phyloP scores from a whole-genome alignment of 441 rosid genomes.

The Bruguiera hainesii region DNA sequence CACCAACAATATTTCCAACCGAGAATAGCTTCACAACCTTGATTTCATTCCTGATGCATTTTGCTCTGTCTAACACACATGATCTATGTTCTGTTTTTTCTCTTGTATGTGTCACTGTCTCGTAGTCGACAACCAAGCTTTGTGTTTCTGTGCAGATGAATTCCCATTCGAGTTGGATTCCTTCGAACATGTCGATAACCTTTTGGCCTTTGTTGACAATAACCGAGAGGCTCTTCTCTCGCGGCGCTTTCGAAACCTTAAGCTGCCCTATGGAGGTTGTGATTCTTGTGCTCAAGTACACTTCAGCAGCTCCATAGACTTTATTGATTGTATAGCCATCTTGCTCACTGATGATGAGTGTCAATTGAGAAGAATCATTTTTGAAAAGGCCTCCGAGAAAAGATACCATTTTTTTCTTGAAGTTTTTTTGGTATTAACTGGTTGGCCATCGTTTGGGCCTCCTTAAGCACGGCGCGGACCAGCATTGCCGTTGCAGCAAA shows the following conservation, averaged over 20 bases:
- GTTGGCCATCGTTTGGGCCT: too few relatives aligned
- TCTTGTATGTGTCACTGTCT: background rate
- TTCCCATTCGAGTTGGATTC: constrained; percentile 22
- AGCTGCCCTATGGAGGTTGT: constrained; percentile 16
- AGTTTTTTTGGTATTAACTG: too few relatives aligned
- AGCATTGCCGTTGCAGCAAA: too few relatives aligned
- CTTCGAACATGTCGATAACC: constrained; percentile 24
- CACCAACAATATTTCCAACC: constrained; percentile 9
- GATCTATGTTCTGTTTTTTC: constrained; percentile 16
- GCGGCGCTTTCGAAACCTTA: constrained; percentile 21
- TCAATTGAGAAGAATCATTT: too few relatives aligned
- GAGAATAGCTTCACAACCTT: constrained; percentile 25
- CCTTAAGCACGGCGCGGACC: too few relatives aligned
- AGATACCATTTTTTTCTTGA: too few relatives aligned
- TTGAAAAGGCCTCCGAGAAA: too few relatives aligned
- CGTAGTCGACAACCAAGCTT: background rate
- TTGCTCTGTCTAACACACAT: constrained; percentile 23
- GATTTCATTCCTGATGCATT: constrained; percentile 23
- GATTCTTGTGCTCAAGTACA: constrained; percentile 1
- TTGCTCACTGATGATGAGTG: too few relatives aligned
- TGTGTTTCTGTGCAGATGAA: constrained; percentile 14
- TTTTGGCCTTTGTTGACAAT: constrained; percentile 23
- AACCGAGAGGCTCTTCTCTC: constrained; percentile 17
- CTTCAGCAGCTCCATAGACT: too few relatives aligned
- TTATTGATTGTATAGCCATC: too few relatives aligned